Base-by-base conservation (phyloP, 495 filamentous ascomycete genomes). In the Pyrenopolyporus hunteri region DNA sequence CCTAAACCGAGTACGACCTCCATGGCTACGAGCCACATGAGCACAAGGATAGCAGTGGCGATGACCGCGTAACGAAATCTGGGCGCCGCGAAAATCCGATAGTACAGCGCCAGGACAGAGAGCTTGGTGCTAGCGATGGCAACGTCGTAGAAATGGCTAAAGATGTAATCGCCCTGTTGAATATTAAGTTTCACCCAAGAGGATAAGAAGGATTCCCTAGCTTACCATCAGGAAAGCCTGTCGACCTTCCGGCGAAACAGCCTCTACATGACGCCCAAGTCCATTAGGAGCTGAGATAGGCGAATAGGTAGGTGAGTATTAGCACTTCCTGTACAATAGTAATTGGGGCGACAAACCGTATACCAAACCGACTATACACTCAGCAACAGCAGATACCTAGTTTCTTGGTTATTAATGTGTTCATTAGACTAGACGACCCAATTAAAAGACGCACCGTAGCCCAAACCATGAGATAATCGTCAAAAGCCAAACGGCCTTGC, bases 81-180 rank as follows among this genome's bases (percentile, higher is more conserved):
- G 2, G 36, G 9, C n/a, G 55, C 48, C 11, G 42, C 44, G 40
- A 71, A 66, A 43, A 71, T 71, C 22, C 65, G 65, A 37, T 66
- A 54, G 40, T 71, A 71, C 4, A 71, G 51, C 14, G 68, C 62
- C 10, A 71, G 33, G 45, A 71, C 57, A 23, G 68, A 71, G n/a
- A 71, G 64, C 42, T 71, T 71, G 10, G 65, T 68, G 43, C 56
- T 63, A 9, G 62, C 68, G 44, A 71, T 68, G 51, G 65, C 65
- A 14, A 71, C 37, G 33, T 68, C 65, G 56, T 71, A 71, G 52
- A 71, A 68, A 36, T 70, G 67, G 26, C 67, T 70, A 20, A 70
- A 70, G 6, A 70, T 64, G 53, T 70, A 70, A 29, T 70, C 67
- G 20, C 59, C 67, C 67, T 70, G 16, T 0, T 10, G 17, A 22